Evolutionary conservation across 441 rosid genomes (phyloP).

Genomic region (Jatropha podagrica): DNA sequence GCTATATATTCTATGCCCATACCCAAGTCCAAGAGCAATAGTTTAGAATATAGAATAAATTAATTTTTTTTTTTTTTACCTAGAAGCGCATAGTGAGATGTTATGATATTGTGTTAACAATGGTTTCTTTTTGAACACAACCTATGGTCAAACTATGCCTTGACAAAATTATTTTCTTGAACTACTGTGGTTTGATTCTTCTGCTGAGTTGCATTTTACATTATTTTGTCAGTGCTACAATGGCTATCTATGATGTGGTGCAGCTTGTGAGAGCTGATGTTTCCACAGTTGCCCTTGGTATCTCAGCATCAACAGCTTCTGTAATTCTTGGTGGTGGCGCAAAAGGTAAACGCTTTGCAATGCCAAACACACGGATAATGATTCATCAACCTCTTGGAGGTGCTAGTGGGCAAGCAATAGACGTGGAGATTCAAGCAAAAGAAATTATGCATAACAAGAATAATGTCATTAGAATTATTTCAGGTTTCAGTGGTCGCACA

Average conservation of each 20-base stretch:
- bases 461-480: constrained; percentile 58
- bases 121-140: neutral
- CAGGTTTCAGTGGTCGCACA: constrained; percentile 66
- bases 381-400: constrained; percentile 95
- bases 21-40: neutral
- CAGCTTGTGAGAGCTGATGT: constrained; percentile 94
- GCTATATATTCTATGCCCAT: neutral
- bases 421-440: constrained; percentile 80
- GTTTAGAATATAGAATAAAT: neutral
- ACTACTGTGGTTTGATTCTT: constrained; percentile 3
- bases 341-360: constrained; percentile 90
- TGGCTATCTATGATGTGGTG: constrained; percentile 91
- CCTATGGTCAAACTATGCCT: neutral
- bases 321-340: constrained; percentile 88
- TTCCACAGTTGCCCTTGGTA: constrained; percentile 84
- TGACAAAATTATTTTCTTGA: neutral
- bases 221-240: constrained; percentile 62
- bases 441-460: constrained; percentile 89
- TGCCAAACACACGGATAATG: constrained; percentile 97
- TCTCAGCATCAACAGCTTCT: constrained; percentile 90
- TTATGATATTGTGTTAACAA: neutral
- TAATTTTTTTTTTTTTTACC: neutral
- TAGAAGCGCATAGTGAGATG: neutral
- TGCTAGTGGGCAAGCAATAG: constrained; percentile 78
- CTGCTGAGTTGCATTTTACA: constrained; percentile 23